Evolutionary conservation across 2,329 filamentous ascomycete species (phyloP).

Genomic region (Cercospora citrullina): DNA sequence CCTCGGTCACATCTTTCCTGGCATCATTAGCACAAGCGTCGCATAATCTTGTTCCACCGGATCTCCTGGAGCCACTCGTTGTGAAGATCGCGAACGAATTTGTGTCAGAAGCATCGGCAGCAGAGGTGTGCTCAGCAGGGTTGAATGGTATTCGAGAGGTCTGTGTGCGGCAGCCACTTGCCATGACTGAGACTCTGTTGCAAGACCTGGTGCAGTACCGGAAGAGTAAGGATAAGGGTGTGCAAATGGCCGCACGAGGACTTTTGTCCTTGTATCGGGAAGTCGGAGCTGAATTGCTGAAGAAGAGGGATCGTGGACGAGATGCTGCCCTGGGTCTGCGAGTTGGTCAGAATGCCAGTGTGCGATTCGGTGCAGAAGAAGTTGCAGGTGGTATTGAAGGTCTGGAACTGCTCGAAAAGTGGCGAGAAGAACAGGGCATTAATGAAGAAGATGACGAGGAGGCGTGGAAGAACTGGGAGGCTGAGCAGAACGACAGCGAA

Average conservation of each 20-base stretch:
- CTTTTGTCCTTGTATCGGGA: constrained; percentile 88
- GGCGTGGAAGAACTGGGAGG: constrained; percentile 60
- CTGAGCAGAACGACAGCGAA: constrained; percentile 61
- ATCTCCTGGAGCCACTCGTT: constrained; percentile 84
- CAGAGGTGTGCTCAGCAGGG: constrained; percentile 87
- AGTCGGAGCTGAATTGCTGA: constrained; percentile 82
- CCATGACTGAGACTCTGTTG: constrained; percentile 92
- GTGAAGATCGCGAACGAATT: constrained; percentile 98
- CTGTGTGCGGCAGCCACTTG: constrained; percentile 87
- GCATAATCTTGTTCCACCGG: constrained; percentile 87
- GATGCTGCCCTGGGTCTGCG: constrained; percentile 81
- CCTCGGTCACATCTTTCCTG: constrained; percentile 87
- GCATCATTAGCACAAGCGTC: constrained; percentile 90
- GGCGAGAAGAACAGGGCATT: constrained; percentile 84
- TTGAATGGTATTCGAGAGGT: constrained; percentile 94
- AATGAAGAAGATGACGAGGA: constrained; percentile 61
- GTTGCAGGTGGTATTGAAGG: constrained; percentile 80
- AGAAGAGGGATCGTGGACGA: constrained; percentile 88
- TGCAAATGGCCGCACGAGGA: constrained; percentile 98
- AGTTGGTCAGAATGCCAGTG: constrained; percentile 71
- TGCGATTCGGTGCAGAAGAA: constrained; percentile 79
- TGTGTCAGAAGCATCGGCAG: constrained; percentile 87
- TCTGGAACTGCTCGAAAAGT: constrained; percentile 84
- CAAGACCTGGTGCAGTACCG: constrained; percentile 95
- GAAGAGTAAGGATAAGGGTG: constrained; percentile 96